Base-by-base conservation (phyloP, 495 filamentous ascomycete species). In the Peziza echinospora region DNA sequence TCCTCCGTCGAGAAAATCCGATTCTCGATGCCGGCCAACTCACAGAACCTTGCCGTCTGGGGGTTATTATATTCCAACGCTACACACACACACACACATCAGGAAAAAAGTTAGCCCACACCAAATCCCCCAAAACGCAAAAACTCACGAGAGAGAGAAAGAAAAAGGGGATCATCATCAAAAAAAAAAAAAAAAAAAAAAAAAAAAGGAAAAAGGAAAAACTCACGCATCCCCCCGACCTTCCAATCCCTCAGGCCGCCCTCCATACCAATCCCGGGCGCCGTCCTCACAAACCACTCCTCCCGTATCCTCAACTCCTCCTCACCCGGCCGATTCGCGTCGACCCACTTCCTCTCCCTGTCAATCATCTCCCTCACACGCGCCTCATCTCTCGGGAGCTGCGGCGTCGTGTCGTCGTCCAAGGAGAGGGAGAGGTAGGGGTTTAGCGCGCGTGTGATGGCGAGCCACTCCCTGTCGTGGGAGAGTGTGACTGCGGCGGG, bases 381-480 rank as follows among this genome's bases (percentile, higher is more conserved):
- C 44, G 26, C 39, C 13, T 42, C n/a, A 42, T 21, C 13, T 16
- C 41, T 23, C 13, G 30, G 17, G 46, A 8, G 39, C 26, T 43
- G 17, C 21, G 42, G 47, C 39, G 43, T 46, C 24, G 50, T 59
- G 45, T 24, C 56, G n/a, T n/a, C n/a, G n/a, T n/a, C n/a, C n/a
- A n/a, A n/a, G 48, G 10, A 78, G 26, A 85, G 63, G 5, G 60
- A 55, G 2, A 84, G 64, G 26, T 72, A 65, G 0, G 66, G 49
- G 22, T 78, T 74, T 55, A 93, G 86, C 1, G 76, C 76, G 11
- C 86, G 83, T 1, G 77, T 82, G 51, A 97, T 93, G 6, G 89
- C 78, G 3, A 96, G 74, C 86, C 86, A 97, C 64, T 97, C 89
- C 24, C 76, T 75, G 60, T 97, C 89, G 60, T 96, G 94, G 25